Conservation (phyloP, 2,329 filamentous ascomycete species). For the Fusarium stilboides region DNA sequence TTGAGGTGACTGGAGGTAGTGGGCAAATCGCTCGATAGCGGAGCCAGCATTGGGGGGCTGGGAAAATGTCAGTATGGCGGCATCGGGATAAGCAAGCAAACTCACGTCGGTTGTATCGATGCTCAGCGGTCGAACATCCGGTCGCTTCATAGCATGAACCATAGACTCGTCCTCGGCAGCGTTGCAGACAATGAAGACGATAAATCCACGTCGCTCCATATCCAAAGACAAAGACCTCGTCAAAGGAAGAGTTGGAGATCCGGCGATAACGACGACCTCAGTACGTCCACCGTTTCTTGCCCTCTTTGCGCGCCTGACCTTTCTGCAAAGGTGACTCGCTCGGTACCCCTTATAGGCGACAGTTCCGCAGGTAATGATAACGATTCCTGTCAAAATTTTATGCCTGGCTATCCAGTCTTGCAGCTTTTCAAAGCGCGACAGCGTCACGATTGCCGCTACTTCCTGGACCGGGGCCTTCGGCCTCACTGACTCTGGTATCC, state of each 20-base stretch:
- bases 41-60: conserved; percentile 78
- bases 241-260: conserved; percentile 87
- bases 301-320: conserved; percentile 81
- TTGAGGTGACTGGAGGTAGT: conserved; percentile 81
- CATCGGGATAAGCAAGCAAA: conserved; percentile 29
- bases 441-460: conserved; percentile 54
- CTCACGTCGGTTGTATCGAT: conserved; percentile 86
- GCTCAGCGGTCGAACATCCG: conserved; percentile 85
- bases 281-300: conserved; percentile 86
- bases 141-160: conserved; percentile 81
- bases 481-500: conserved; percentile 80
- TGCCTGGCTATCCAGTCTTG: conserved; percentile 81
- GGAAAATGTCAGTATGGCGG: conserved; percentile 21
- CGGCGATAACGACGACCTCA: conserved; percentile 90
- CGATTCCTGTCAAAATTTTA: conserved; percentile 79
- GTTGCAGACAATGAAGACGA: conserved; percentile 91
- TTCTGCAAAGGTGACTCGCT: conserved; percentile 71
- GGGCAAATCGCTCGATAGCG: conserved; percentile 79
- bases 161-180: conserved; percentile 87
- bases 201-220: conserved; percentile 90
- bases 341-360: conserved; percentile 67
- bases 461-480: conserved; percentile 65
- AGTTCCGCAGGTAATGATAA: conserved; percentile 81
- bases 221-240: conserved; percentile 88
- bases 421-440: conserved; percentile 65